Conservation (phyloP, 345 rosid genomes). For the Balakata baccata region DNA sequence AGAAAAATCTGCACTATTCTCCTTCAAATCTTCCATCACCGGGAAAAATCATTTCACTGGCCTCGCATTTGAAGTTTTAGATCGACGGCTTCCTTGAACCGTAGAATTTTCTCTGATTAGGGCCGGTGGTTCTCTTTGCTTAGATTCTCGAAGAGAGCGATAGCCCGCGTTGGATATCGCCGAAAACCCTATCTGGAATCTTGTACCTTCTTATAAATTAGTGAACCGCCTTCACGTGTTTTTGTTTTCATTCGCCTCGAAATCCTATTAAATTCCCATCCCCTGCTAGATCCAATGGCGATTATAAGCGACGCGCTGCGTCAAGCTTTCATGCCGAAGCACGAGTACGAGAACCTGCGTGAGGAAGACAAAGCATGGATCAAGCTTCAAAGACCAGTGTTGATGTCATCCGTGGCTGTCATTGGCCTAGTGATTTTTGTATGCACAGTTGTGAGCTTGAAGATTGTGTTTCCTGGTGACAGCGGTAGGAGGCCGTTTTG, state of each 20-base stretch:
- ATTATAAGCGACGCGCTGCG: slow-evolving; percentile 77
- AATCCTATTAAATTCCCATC: neutral
- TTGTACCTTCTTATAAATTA: neutral
- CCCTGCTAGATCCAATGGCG: slow-evolving; percentile 45
- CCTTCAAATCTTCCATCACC: no score
- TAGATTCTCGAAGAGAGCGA: neutral
- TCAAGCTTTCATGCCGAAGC: slow-evolving; percentile 89
- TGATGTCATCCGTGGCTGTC: slow-evolving; percentile 27
- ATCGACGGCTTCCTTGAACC: no score
- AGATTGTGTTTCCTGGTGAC: slow-evolving; percentile 66
- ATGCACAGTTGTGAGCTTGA: slow-evolving; percentile 68
- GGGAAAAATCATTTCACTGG: neutral
- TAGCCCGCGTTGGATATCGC: neutral
- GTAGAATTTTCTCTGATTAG: neutral
- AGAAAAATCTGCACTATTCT: neutral
- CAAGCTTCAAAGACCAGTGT: slow-evolving; percentile 60
- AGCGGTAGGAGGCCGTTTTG: slow-evolving; percentile 68
- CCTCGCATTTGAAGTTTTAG: neutral
- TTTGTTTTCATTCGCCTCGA: slow-evolving; percentile 10
- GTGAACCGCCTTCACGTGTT: neutral
- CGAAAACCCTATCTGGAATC: slow-evolving; percentile 14
- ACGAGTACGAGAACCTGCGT: slow-evolving; percentile 73
- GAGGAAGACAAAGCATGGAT: slow-evolving; percentile 79
- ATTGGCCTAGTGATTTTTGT: slow-evolving; percentile 44
- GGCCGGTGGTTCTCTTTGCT: neutral